Evolutionary conservation across 176 grass and related monocot genomes (phyloP).

Genomic region (Rhipidocladum racemiflorum): DNA sequence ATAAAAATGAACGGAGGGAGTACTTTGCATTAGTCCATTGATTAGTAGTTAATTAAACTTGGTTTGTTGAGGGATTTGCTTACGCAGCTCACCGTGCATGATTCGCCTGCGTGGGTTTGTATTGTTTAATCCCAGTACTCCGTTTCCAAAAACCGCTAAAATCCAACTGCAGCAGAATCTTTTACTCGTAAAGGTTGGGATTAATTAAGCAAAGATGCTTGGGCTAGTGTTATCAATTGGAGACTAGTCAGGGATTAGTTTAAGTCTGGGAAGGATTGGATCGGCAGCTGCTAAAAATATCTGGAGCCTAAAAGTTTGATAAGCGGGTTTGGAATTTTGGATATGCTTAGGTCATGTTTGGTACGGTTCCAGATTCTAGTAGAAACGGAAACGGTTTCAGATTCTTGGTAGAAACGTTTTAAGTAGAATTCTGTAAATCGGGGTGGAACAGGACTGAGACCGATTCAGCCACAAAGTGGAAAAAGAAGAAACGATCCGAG

Average conservation of each 20-base stretch:
- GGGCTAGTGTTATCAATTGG: background rate
- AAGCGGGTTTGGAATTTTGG: background rate
- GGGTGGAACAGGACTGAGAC: too few relatives aligned
- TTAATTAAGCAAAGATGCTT: background rate
- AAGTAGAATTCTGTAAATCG: too few relatives aligned
- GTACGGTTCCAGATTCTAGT: too few relatives aligned
- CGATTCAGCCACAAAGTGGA: too few relatives aligned
- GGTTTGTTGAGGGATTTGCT: background rate
- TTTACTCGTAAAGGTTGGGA: background rate
- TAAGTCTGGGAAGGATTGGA: background rate
- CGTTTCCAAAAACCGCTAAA: background rate
- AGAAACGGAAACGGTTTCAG: too few relatives aligned
- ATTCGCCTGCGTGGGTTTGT: background rate
- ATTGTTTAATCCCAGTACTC: slow-evolving; percentile 13
- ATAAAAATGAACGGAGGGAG: too few relatives aligned
- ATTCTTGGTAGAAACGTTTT: too few relatives aligned
- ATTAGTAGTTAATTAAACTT: slow-evolving; percentile 4
- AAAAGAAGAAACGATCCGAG: too few relatives aligned
- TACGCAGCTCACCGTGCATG: background rate
- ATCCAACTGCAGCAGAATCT: background rate
- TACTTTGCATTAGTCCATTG: slow-evolving; percentile 17
- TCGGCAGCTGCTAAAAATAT: background rate
- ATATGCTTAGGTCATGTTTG: too few relatives aligned
- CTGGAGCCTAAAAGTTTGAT: slow-evolving; percentile 12
- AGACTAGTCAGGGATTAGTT: slow-evolving; percentile 13